Percentiles rank a stretch among this genome's conserved stretches.
Evolutionary conservation across 1,284 basidiomycete genomes (phyloP).

Genomic region (Ustilago bromivora): DNA sequence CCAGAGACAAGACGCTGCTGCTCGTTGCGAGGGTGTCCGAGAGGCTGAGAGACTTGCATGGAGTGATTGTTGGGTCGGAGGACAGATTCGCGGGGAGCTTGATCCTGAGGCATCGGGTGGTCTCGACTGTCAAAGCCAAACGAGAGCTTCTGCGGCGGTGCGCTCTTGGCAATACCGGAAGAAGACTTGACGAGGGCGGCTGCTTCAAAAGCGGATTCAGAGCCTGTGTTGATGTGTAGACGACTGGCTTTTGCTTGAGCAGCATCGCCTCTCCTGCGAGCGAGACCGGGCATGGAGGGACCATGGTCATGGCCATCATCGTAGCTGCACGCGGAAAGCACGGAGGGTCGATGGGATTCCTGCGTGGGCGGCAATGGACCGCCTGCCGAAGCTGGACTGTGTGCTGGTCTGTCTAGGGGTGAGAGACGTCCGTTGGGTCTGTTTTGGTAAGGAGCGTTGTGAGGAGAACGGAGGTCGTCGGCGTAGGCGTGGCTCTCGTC

Average conservation of each 20-base stretch:
- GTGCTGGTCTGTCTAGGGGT: slow-evolving; percentile 32
- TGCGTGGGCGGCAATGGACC: slow-evolving; percentile 47
- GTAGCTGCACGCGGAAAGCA: slow-evolving; percentile 33
- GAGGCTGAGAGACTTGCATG: slow-evolving; percentile 17
- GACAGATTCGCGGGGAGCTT: slow-evolving; percentile 19
- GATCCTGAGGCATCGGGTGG: slow-evolving; percentile 35
- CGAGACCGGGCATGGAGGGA: slow-evolving; percentile 46
- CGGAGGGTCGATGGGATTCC: slow-evolving; percentile 38
- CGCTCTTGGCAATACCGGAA: slow-evolving; percentile 54
- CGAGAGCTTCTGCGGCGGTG: slow-evolving; percentile 63
- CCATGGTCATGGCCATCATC: slow-evolving; percentile 42
- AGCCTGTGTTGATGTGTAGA: slow-evolving; percentile 59
- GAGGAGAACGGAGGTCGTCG: slow-evolving; percentile 42
- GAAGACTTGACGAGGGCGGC: slow-evolving; percentile 13
- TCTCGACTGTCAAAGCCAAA: slow-evolving; percentile 51
- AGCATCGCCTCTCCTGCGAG: slow-evolving; percentile 62
- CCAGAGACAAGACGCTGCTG: slow-evolving; percentile 42
- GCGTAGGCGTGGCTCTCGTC: slow-evolving; percentile 42
- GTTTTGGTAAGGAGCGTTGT: slow-evolving; percentile 28
- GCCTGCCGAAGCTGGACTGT: slow-evolving; percentile 32
- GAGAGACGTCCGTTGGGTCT: slow-evolving; percentile 39
- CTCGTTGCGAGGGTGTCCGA: slow-evolving; percentile 21
- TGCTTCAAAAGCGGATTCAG: slow-evolving; percentile 26
- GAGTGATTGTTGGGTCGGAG: slow-evolving; percentile 26
- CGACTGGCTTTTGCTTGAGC: slow-evolving; percentile 63